Evolutionary conservation across 805 yeast genomes (phyloP).

Genomic region (Ogataea sp.): DNA sequence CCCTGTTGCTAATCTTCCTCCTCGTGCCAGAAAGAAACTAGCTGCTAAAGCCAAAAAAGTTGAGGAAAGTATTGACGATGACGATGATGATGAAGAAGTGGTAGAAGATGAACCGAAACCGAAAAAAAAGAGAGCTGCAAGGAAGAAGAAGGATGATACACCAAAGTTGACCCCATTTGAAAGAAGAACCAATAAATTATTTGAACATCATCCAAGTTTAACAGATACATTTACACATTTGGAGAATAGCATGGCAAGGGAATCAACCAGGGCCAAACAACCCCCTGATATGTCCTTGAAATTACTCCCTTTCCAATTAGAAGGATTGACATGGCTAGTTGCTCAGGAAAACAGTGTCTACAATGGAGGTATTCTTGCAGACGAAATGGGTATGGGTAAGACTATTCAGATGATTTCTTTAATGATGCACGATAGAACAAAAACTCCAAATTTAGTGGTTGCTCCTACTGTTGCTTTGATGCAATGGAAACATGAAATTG

Average conservation of each 20-base stretch:
- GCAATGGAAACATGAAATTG: constrained; percentile 96
- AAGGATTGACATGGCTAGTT: constrained; percentile 85
- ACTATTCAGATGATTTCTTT: constrained; percentile 93
- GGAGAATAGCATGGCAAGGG: constrained; percentile 35
- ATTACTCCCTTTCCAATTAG: constrained; percentile 84
- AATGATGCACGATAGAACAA: constrained; percentile 58
- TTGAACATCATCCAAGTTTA: constrained; percentile 72
- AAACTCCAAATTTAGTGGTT: constrained; percentile 77
- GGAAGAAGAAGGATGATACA: constrained; percentile 21
- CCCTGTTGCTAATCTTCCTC: background rate
- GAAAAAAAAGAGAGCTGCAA: constrained; percentile 11
- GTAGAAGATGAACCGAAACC: constrained; percentile 5
- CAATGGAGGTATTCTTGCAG: constrained; percentile 90
- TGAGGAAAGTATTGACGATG: constrained; percentile 5
- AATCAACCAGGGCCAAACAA: constrained; percentile 54
- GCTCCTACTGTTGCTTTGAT: constrained; percentile 98
- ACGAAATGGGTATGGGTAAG: constrained; percentile 99
- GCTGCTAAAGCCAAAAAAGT: constrained; percentile 5
- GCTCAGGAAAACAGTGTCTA: constrained; percentile 74
- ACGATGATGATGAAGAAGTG: constrained; percentile 3
- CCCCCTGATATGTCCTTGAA: constrained; percentile 71
- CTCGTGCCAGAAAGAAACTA: background rate
- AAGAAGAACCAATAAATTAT: constrained; percentile 59
- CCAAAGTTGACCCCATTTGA: constrained; percentile 63
- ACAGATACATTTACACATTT: constrained; percentile 63